Conservation (phyloP, 2,329 filamentous ascomycete genomes). For the Cladophialophora exuberans region DNA sequence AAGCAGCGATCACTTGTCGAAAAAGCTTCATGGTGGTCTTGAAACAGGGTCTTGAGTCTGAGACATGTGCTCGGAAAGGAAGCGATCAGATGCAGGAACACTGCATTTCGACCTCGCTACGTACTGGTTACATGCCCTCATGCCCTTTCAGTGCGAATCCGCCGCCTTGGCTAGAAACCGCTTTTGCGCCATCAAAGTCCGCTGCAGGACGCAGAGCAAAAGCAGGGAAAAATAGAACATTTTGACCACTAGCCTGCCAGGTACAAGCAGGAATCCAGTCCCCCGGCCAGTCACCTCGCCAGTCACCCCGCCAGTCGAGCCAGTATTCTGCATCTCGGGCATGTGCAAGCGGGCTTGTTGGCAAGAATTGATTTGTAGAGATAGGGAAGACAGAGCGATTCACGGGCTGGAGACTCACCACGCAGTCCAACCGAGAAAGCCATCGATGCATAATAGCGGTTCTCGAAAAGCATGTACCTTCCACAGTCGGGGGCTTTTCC, state of each 20-base stretch:
- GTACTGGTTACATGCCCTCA: too few relatives aligned
- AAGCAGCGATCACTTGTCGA: constrained; percentile 10
- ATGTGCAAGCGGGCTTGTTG: constrained; percentile 8
- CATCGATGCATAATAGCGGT: too few relatives aligned
- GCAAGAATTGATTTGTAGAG: constrained; percentile 3
- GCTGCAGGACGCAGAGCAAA: constrained; percentile 1
- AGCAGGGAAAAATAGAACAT: constrained; percentile 1
- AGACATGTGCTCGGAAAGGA: constrained; percentile 27
- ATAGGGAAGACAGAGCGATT: not conserved
- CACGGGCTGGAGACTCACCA: constrained; percentile 5
- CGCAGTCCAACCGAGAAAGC: constrained; percentile 10
- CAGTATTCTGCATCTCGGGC: not conserved
- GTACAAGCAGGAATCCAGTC: too few relatives aligned
- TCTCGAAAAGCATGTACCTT: too few relatives aligned
- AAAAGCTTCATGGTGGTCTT: constrained; percentile 17
- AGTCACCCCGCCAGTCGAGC: constrained; percentile 6
- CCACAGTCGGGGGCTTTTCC: constrained; percentile 14
- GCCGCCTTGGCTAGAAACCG: constrained; percentile 7
- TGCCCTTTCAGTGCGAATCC: too few relatives aligned
- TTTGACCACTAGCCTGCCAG: not conserved
- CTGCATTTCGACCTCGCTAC: too few relatives aligned
- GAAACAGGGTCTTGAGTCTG: constrained; percentile 24
- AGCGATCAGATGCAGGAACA: constrained; percentile 26
- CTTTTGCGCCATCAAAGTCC: constrained; percentile 14
- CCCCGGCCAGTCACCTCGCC: too few relatives aligned